Base-by-base conservation (phyloP, 768 basidiomycete genomes). In the Cantharellus anzutake region DNA sequence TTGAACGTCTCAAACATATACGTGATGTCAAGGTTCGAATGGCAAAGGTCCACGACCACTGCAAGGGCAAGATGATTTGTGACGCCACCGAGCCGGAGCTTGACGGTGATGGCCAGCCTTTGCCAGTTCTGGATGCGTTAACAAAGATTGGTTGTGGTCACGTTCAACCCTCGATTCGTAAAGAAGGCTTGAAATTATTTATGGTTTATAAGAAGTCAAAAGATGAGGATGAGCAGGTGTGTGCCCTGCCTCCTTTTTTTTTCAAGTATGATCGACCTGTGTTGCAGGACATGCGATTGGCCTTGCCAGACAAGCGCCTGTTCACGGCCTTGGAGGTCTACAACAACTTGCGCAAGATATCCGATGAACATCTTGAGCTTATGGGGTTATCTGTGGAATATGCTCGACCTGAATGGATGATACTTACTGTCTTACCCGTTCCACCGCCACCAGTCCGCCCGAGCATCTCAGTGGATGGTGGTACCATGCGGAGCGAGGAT, bases 381-480 rank as follows among this genome's bases (percentile, higher is more conserved):
- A 80, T 98, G 64, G 96, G 96, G 42, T 80, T 98, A 5, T 93
- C 87, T 37, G 88, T 92, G 60, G 88, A 90, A 68, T 98, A 96
- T 68, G 94, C 96, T 4, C 81, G 93, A 48, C 96, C 96, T 2
- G 91, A 97, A 67, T 99, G 96, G 96, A 98, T 99, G 96, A 96
- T 99, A 64, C 74, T 98, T 48, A 98, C 96, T 0, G 91, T 97
- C 42, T 78, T 98, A 70, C 96, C 96, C 41, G 94, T 99, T 0
- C 96, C 96, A 1, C 96, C 96, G 1, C 94, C 94, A 3, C 91
- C 96, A 4, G 96, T 99, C 59, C 89, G 96, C 56, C 96, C 96
- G 0, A 94, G 91, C 72, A 97, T 99, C 60, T 86, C 94, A 7
- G 88, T 97, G 38, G 94, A 98, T 65, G 94, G 94, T 29, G 93